phyloP scores from a whole-genome alignment of 2,329 filamentous ascomycete species.

The Helminthosporium solani region DNA sequence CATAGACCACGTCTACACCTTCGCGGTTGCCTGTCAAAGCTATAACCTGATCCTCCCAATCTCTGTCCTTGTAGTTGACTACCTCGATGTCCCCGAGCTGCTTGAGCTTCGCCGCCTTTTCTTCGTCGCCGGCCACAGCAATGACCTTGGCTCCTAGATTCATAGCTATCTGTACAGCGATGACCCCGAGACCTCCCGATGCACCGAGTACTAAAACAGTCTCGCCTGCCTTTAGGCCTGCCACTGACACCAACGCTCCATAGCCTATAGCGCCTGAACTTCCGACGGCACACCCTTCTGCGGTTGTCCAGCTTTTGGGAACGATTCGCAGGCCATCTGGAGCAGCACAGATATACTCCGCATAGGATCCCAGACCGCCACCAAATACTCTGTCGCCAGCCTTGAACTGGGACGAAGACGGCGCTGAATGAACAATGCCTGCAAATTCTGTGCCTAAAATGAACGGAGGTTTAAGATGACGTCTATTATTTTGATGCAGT shows the following conservation, averaged over 20 bases:
- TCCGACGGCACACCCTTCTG: too few relatives aligned
- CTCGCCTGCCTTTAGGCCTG: slow-evolving; percentile 48
- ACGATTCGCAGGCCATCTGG: too few relatives aligned
- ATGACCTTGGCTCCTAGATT: slow-evolving; percentile 51
- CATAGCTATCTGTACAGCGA: slow-evolving; percentile 58
- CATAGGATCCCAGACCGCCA: too few relatives aligned
- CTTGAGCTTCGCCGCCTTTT: too few relatives aligned
- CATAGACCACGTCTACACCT: slow-evolving; percentile 60
- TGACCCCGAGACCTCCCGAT: slow-evolving; percentile 57
- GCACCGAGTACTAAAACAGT: slow-evolving; percentile 58
- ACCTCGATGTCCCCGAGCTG: slow-evolving; percentile 45
- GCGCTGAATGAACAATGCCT: slow-evolving; percentile 51
- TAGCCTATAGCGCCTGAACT: too few relatives aligned
- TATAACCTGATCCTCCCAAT: slow-evolving; percentile 57
- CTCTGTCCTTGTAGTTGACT: slow-evolving; percentile 44
- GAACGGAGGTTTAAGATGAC: slow-evolving; percentile 52
- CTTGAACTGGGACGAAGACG: slow-evolving; percentile 37
- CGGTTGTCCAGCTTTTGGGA: too few relatives aligned
- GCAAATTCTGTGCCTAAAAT: slow-evolving; percentile 62
- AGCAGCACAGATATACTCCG: too few relatives aligned
- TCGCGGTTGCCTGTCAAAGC: slow-evolving; percentile 48
- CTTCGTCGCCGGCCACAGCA: too few relatives aligned
- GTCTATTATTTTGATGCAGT: too few relatives aligned
- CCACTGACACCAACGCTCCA: slow-evolving; percentile 48
- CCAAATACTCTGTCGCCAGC: slow-evolving; percentile 58